Evolutionary conservation across 1,139 yeast species (phyloP).

Genomic region (Sugiyamaella neomexicana): DNA sequence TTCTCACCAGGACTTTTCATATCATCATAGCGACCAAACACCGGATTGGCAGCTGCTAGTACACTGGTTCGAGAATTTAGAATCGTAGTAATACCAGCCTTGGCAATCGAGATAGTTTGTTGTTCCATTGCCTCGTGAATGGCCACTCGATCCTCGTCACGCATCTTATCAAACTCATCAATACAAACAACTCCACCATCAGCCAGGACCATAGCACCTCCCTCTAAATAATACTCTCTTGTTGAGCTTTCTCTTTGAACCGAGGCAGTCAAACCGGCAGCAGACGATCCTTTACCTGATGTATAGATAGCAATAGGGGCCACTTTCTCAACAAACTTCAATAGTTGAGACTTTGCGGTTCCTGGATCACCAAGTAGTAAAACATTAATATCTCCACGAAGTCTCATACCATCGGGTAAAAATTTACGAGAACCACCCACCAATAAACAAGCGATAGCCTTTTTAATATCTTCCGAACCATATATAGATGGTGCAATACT

Average conservation of each 20-base stretch:
- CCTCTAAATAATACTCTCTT: slow-evolving; percentile 91
- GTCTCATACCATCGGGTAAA: slow-evolving; percentile 92
- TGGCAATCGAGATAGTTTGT: slow-evolving; percentile 98
- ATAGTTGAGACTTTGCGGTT: slow-evolving; percentile 93
- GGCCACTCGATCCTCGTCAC: slow-evolving; percentile 98
- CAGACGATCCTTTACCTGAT: slow-evolving; percentile 98
- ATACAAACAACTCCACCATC: slow-evolving; percentile 99
- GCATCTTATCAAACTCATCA: slow-evolving; percentile 98
- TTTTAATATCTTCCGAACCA: slow-evolving; percentile 90
- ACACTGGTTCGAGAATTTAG: slow-evolving; percentile 94
- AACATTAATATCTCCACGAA: slow-evolving; percentile 96
- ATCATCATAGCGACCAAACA: slow-evolving; percentile 94
- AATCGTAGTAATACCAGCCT: slow-evolving; percentile 97
- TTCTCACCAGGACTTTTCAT: slow-evolving; percentile 96
- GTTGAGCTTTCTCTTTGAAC: slow-evolving; percentile 90
- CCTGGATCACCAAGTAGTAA: slow-evolving; percentile 96
- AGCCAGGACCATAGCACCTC: slow-evolving; percentile 99
- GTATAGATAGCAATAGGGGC: slow-evolving; percentile 95
- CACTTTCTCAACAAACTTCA: slow-evolving; percentile 92
- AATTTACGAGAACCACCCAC: slow-evolving; percentile 94
- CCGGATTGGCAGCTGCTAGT: slow-evolving; percentile 96
- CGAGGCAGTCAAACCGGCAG: slow-evolving; percentile 98
- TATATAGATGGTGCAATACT: slow-evolving; percentile 97
- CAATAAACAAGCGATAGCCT: slow-evolving; percentile 85
- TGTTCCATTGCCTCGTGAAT: slow-evolving; percentile 99